A percentile compares a stretch with the other conserved stretches of the same genome.
Evolutionary conservation across 768 basidiomycete genomes (phyloP).

Genomic region (Gloeostereum incarnatum): DNA sequence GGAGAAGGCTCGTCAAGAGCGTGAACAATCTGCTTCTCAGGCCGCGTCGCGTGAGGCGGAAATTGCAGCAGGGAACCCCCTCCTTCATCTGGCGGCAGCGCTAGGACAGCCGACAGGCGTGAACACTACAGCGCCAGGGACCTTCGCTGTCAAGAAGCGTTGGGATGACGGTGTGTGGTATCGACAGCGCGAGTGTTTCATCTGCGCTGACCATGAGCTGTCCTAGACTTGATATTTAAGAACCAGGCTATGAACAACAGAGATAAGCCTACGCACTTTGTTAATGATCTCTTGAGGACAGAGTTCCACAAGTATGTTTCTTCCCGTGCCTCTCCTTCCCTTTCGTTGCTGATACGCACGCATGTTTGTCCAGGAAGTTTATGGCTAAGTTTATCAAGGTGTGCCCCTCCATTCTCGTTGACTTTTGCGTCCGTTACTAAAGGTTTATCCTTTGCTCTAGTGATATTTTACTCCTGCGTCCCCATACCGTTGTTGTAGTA

Average conservation of each 20-base stretch:
- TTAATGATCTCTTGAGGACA: constrained; percentile 91
- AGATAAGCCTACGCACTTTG: constrained; percentile 71
- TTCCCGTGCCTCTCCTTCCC: not conserved
- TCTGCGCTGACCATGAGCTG: not conserved
- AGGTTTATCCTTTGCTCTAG: too few relatives aligned
- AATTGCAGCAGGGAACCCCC: constrained; percentile 81
- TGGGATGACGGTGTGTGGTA: constrained; percentile 63
- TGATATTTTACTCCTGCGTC: too few relatives aligned
- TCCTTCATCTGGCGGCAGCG: constrained; percentile 87
- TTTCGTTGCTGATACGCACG: constrained; percentile 4
- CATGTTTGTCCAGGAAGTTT: constrained; percentile 57
- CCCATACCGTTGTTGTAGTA: too few relatives aligned
- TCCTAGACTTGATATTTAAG: constrained; percentile 91
- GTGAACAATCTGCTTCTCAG: constrained; percentile 54
- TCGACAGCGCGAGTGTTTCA: too few relatives aligned
- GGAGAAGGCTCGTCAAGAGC: constrained; percentile 79
- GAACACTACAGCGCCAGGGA: constrained; percentile 67
- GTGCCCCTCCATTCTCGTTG: too few relatives aligned
- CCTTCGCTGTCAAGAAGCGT: constrained; percentile 84
- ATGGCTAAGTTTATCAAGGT: constrained; percentile 91
- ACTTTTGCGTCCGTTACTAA: too few relatives aligned
- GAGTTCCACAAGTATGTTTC: constrained; percentile 81
- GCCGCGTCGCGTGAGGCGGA: constrained; percentile 66
- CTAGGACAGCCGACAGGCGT: constrained; percentile 70
- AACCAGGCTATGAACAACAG: constrained; percentile 79